Conservation (phyloP, 192 early-diverging fungal genomes). For the Coemansia interrupta region DNA sequence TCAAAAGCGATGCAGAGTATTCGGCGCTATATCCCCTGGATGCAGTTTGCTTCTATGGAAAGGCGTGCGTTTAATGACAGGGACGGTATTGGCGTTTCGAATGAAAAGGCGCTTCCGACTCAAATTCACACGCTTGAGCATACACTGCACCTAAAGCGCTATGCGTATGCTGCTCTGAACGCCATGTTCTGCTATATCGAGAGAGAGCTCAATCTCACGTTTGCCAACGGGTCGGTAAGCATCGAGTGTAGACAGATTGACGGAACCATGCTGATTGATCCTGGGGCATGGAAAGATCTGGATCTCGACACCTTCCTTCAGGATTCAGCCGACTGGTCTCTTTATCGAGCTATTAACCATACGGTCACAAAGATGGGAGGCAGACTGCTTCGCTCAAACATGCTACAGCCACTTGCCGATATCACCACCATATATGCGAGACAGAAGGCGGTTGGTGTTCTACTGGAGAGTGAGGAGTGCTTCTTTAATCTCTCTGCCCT, state of each 20-base stretch:
- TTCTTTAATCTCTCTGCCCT: constrained; percentile 51
- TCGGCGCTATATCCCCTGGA: constrained; percentile 48
- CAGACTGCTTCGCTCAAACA: constrained; percentile 68
- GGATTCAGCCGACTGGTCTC: background rate
- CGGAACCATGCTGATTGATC: constrained; percentile 50
- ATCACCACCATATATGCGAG: constrained; percentile 36
- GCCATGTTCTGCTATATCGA: constrained; percentile 38
- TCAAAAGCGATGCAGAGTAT: constrained; percentile 47
- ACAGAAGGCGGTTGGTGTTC: constrained; percentile 39
- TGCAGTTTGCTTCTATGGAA: constrained; percentile 21
- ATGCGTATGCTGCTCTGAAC: constrained; percentile 43
- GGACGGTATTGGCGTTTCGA: constrained; percentile 19
- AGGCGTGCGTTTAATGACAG: constrained; percentile 30
- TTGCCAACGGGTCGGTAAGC: constrained; percentile 22
- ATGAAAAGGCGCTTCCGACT: constrained; percentile 16
- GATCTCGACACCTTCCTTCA: constrained; percentile 9
- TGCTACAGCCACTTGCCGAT: constrained; percentile 66
- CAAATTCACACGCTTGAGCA: constrained; percentile 21
- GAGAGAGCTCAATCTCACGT: constrained; percentile 1
- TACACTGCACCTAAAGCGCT: constrained; percentile 33
- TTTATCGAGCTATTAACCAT: constrained; percentile 35
- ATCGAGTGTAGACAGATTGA: constrained; percentile 40
- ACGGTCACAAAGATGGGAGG: constrained; percentile 43
- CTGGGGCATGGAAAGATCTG: constrained; percentile 42
- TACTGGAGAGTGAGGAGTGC: constrained; percentile 46